Base-by-base conservation (phyloP, 306 rosid species). In the Carpinus fangiana region DNA sequence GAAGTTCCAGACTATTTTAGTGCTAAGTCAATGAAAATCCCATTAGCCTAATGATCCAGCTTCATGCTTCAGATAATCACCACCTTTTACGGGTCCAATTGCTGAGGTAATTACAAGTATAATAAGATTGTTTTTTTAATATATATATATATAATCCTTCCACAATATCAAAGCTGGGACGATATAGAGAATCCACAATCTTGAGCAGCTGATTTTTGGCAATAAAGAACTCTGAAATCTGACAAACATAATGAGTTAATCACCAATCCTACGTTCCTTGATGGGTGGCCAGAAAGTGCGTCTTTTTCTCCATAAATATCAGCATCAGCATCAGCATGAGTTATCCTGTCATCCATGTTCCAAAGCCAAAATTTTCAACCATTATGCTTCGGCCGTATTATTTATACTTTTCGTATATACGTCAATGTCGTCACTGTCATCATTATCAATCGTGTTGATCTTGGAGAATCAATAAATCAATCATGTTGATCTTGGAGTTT, bases 251-350 rank as follows among this genome's bases (percentile, higher is more conserved):
- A 71, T 41, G 65, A 76, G 73, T 34, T 34, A 47, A 48, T 38
- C 6, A 38, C 0, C 43, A 31, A 47, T 46, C 70, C 50, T 75
- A 41, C 9, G 14, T 51, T 74, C 62, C 65, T 54, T 45, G 77
- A 17, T 74, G 74, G 68, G 72, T 55, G 72, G 79, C 79, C 78
- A 73, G 80, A 68, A 64, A 65, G 54, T 76, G 78, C 53, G 75
- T 38, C 84, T 75, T 67, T 38, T 71, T 66, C 75, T 50, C 55
- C 83, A 50, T 21, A 56, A 50, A 76, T 68, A 79, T 84, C 81
- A 76, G 73, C 80, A 82, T 77, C 82, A 83, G 83, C 72, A 79
- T 84, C 77, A 76, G 73, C 80, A 82, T 77, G 80, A 83, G 83
- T 70, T 69, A 70, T 70, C 64, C 61, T 79, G 31, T 50, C 21